Conservation (phyloP, 225 moss, liverwort and hornwort species). For the Physcomitrium patens region DNA sequence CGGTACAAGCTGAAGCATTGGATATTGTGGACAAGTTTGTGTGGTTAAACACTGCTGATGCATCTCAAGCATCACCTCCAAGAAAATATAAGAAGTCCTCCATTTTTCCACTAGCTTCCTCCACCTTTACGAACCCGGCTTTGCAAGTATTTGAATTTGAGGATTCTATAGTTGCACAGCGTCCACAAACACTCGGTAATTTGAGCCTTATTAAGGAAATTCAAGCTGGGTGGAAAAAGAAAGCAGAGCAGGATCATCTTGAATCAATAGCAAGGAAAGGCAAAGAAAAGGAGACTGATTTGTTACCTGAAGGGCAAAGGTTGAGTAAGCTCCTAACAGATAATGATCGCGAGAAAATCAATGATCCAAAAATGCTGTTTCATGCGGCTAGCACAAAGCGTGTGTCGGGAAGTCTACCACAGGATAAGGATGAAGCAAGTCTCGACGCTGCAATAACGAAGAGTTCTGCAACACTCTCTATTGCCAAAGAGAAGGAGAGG, state of each 20-base stretch:
- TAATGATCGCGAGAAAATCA: conserved; percentile 38
- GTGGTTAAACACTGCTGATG: conserved; percentile 78
- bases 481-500: conserved; percentile 25
- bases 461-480: conserved; percentile 14
- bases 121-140: conserved; percentile 41
- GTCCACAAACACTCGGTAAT: conserved; percentile 48
- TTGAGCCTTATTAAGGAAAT: conserved; percentile 55
- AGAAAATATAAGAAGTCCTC: conserved; percentile 63
- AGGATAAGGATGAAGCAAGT: conserved; percentile 33
- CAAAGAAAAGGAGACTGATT: conserved; percentile 39
- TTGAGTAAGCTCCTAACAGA: conserved; percentile 50
- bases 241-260: conserved; percentile 49
- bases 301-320: conserved; percentile 56
- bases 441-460: conserved; percentile 23
- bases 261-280: conserved; percentile 35
- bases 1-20: conserved; percentile 84
- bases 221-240: conserved; percentile 62
- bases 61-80: conserved; percentile 56
- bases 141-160: conserved; percentile 94
- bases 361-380: conserved; percentile 37
- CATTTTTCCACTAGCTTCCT: conserved; percentile 53
- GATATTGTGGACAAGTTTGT: conserved; percentile 97
- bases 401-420: conserved; percentile 37
- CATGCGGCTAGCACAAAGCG: conserved; percentile 40
- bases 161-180: conserved; percentile 65